phyloP scores from a whole-genome alignment of 192 early-diverging fungal species.

The Podila epicladia region DNA sequence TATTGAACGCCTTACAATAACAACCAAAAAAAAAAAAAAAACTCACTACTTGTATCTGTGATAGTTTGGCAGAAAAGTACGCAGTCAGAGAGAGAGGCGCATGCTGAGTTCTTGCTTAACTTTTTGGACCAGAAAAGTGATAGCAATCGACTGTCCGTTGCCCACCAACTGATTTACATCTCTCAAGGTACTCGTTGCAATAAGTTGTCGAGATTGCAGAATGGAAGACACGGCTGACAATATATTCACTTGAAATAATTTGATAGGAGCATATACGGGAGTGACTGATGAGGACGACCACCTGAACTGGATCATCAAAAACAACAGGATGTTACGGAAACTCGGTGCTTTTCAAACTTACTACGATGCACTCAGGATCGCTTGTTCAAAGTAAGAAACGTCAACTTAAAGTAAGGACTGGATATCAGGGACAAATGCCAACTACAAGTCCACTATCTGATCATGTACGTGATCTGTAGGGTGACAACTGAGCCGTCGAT shows the following conservation, averaged over 20 bases:
- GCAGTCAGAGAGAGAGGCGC: slow-evolving; percentile 50
- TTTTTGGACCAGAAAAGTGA: slow-evolving; percentile 64
- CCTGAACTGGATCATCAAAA: slow-evolving; percentile 61
- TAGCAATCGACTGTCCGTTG: slow-evolving; percentile 58
- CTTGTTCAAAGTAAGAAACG: slow-evolving; percentile 52
- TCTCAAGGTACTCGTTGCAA: slow-evolving; percentile 63
- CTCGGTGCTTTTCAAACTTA: slow-evolving; percentile 67
- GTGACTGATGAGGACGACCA: slow-evolving; percentile 57
- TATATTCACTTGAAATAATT: background rate
- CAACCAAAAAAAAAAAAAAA: background rate
- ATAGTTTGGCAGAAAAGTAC: slow-evolving; percentile 58
- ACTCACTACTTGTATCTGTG: background rate
- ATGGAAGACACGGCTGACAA: too few relatives aligned
- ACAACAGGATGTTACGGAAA: slow-evolving; percentile 66
- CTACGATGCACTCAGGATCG: slow-evolving; percentile 64
- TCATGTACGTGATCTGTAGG: background rate
- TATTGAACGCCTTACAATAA: background rate
- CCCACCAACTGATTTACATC: slow-evolving; percentile 69
- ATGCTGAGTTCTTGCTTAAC: slow-evolving; percentile 65
- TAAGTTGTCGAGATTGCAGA: background rate
- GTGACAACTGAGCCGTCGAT: slow-evolving; percentile 26
- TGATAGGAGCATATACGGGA: slow-evolving; percentile 23
- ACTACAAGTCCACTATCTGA: too few relatives aligned
- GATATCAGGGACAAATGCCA: too few relatives aligned
- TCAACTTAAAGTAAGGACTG: too few relatives aligned